These are phyloP conservation scores for Solanum neorickii DNA, from an alignment of 257 asterid species.

Conservation along the genomic window DNA sequence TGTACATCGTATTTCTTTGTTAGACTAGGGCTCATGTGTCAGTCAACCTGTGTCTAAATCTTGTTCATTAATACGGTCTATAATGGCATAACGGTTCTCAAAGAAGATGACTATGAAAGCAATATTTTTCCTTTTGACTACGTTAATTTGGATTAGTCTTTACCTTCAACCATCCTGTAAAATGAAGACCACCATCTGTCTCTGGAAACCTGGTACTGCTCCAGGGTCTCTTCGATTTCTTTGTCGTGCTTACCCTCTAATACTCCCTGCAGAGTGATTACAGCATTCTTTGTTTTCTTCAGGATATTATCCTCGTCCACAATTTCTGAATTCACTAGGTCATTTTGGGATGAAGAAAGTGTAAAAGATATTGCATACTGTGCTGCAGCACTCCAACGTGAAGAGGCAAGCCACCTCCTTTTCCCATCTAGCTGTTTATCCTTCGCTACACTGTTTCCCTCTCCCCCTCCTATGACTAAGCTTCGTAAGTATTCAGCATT, in stretches of 20 bases:
- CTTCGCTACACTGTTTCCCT: constrained; percentile 14
- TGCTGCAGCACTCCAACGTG: constrained; percentile 94
- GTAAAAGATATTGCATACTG: constrained; percentile 79
- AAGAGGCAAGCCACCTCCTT: constrained; percentile 83
- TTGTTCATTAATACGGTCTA: background rate
- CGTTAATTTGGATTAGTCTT: background rate
- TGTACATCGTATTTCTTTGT: background rate
- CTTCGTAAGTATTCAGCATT: constrained; percentile 81
- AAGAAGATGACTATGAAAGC: constrained; percentile 1
- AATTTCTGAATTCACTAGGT: constrained; percentile 59
- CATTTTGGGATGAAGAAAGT: constrained; percentile 80
- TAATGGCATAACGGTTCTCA: background rate
- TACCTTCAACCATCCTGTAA: constrained; percentile 88
- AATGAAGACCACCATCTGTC: constrained; percentile 94
- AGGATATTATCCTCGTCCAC: constrained; percentile 49
- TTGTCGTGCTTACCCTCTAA: constrained; percentile 85
- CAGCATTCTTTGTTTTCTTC: constrained; percentile 78
- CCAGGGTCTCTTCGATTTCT: constrained; percentile 64
- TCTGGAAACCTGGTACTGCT: constrained; percentile 50
- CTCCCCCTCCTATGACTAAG: constrained; percentile 41
- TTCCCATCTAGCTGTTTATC: constrained; percentile 54
- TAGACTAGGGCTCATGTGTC: background rate
- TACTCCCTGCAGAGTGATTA: constrained; percentile 73
- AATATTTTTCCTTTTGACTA: background rate
- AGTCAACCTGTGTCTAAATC: background rate